Percentiles rank a stretch among this genome's conserved stretches.
These are phyloP conservation scores for Coprinellus aureogranulatus DNA, from an alignment of 768 basidiomycete species.

Conservation along the genomic window DNA sequence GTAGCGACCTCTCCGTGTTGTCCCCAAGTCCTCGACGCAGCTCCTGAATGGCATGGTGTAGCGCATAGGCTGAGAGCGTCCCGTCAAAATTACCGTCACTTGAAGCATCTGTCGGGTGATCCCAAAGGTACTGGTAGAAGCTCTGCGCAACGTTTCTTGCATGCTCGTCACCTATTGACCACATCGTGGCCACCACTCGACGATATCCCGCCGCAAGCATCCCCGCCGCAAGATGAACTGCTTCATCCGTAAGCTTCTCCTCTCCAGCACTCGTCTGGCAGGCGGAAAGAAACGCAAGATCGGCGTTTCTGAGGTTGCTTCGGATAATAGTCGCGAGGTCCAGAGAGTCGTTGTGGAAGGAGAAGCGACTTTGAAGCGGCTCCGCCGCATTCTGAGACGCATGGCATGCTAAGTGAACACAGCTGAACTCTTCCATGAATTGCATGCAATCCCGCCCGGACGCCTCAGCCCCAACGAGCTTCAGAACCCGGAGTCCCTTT, in stretches of 20 bases:
- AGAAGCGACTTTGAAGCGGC: slow-evolving; percentile 23
- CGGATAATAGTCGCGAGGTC: slow-evolving; percentile 13
- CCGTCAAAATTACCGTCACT: slow-evolving; percentile 1
- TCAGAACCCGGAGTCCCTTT: slow-evolving; percentile 18
- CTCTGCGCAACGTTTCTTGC: slow-evolving; percentile 25
- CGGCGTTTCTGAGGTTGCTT: slow-evolving; percentile 10
- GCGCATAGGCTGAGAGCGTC: slow-evolving; percentile 13
- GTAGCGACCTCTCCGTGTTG: slow-evolving; percentile 3
- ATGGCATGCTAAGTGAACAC: slow-evolving; percentile 35
- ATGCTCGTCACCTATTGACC: slow-evolving; percentile 32
- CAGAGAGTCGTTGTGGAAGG: slow-evolving; percentile 18
- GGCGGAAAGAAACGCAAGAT: slow-evolving; percentile 39
- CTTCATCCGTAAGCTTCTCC: slow-evolving; percentile 28
- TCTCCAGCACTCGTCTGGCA: slow-evolving; percentile 36
- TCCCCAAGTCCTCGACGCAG: slow-evolving; percentile 11
- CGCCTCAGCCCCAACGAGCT: slow-evolving; percentile 12
- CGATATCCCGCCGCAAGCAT: slow-evolving; percentile 30
- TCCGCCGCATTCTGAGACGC: slow-evolving; percentile 23
- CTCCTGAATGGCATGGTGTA: slow-evolving; percentile 14
- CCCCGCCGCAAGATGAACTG: slow-evolving; percentile 37
- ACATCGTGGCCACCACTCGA: slow-evolving; percentile 40
- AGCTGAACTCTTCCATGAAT: slow-evolving; percentile 12
- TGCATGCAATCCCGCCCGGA: slow-evolving; percentile 10
- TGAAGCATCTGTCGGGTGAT: not conserved
- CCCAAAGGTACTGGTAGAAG: slow-evolving; percentile 23